Conservation (phyloP, 73 alveolate genomes). For the Breviolum minutum region DNA sequence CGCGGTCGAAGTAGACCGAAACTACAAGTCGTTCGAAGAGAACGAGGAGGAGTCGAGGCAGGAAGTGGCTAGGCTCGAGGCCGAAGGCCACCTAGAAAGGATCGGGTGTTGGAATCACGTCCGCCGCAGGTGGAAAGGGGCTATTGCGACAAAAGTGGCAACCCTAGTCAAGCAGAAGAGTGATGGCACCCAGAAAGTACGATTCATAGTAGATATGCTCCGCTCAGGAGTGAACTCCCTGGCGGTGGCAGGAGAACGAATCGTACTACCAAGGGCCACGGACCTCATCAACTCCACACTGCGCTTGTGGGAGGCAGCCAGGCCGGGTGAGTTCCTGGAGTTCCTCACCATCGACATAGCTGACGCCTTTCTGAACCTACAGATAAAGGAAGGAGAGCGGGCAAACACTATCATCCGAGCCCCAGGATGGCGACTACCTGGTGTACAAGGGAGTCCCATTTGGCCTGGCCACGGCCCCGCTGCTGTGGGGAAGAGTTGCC, state of each 20-base stretch:
- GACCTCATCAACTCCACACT: neutral
- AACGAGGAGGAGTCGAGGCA: neutral
- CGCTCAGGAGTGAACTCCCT: neutral
- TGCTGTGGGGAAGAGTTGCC: constrained; percentile 6
- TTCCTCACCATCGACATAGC: neutral
- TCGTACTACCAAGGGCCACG: neutral
- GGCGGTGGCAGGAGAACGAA: neutral
- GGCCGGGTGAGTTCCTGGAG: neutral
- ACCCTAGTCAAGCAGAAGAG: neutral
- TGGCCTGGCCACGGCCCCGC: constrained; percentile 3
- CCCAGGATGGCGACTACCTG: neutral
- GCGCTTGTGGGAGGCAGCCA: neutral
- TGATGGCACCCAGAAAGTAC: neutral
- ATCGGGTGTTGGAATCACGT: neutral
- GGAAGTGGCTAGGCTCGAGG: neutral
- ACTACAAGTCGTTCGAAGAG: neutral
- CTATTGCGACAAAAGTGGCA: neutral
- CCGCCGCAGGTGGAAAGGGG: neutral
- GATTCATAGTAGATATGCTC: neutral
- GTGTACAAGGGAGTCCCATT: constrained; percentile 1
- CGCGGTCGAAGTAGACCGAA: neutral
- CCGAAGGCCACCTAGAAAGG: neutral
- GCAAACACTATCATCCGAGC: neutral
- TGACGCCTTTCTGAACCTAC: neutral
- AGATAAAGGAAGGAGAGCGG: neutral